Evolutionary conservation across 2,329 filamentous ascomycete genomes (phyloP), one percentile per base, ranked within the genome.

Genomic region (Calonectria henricotiae): DNA sequence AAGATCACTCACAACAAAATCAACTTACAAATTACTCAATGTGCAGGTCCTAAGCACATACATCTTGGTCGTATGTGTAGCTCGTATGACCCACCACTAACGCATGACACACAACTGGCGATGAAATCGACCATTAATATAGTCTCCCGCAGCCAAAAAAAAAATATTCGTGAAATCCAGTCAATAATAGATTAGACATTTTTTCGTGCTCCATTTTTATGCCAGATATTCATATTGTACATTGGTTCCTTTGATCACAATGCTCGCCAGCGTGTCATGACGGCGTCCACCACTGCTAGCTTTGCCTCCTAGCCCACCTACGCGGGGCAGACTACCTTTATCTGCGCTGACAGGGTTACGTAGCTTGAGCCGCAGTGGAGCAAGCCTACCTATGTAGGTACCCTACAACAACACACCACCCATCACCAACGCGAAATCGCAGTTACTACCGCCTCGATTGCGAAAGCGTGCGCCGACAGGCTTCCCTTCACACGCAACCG

Each of bases 351-450:
- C 68, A 70, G 62, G 74, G 51, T 67, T 72, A 72, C 68, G 69
- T 69, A 73, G 68, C 70, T 76, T 72, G 74, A 76, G 70, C 75
- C 73, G 69, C 71, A 74, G 71, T 77, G 75, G 74, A 74, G 75
- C 66, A 67, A 66, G 77, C 55, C 74, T 71, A 61, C 64, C 69
- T 39, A 37, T 37, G 35, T 37, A 69, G 61, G 55, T 67, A 70
- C 37, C 37, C 67, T 41, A 51, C 68, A 68, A 32, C 69, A 68
- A 44, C 70, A 70, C 62, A 49, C 71, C 65, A 70, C 70, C 43
- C 58, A 20, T 62, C 39, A 17, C 25, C 41, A 32, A 62, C 25
- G 39, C 32, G 20, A 39, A 58, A n/a, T 37, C 51, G 51, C 51
- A 55, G 51, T 37, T 25, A 25, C 51, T 17, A 30, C 51, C 32